Base-by-base conservation (phyloP, 2,329 filamentous ascomycete species). In the Fusarium sp. region DNA sequence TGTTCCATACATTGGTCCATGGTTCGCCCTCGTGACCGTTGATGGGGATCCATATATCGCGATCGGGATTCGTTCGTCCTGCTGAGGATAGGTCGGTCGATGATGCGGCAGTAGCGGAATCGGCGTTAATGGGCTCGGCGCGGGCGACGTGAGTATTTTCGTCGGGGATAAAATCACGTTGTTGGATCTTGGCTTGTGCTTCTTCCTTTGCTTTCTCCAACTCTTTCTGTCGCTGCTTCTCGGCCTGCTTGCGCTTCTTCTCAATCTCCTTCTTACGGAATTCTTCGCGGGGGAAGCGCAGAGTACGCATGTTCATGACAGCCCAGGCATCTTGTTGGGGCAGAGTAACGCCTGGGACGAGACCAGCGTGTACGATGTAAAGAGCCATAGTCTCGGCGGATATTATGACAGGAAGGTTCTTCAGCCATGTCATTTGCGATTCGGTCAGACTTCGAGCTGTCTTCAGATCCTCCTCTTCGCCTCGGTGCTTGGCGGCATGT, bases 261-360 rank as follows among this genome's bases (percentile, higher is more conserved):
- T 75, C 67, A 9, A 71, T 62, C 49, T 75, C 71, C 71, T 79
- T 65, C 73, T 82, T 66, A 81, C 78, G 78, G 28, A 80, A 76
- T 24, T 79, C 75, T 51, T 77, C 74, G 30, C 75, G 76, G 8
- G 89, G 80, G 68, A 83, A 84, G 70, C 92, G 84, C 54, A 97
- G 86, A 8, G 89, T 92, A 57, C 94, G 89, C 92, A 99, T 96
- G 75, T 93, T 96, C 94, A 97, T 97, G 40, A 92, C 91, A 51
- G 91, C 90, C 77, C 88, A 89, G 0, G 94, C 91, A 77, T 97
- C 85, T 71, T 90, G 95, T 51, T 86, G 82, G 45, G 90, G 83
- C 15, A 97, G 83, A 1, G 86, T 78, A 1, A 97, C 81, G 7
- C 89, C 91, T 0, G 95, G 93, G 0, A 96, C 89, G 3, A 98